Evolutionary conservation across 768 basidiomycete species (phyloP).

Genomic region (Kwoniella heveanensis): DNA sequence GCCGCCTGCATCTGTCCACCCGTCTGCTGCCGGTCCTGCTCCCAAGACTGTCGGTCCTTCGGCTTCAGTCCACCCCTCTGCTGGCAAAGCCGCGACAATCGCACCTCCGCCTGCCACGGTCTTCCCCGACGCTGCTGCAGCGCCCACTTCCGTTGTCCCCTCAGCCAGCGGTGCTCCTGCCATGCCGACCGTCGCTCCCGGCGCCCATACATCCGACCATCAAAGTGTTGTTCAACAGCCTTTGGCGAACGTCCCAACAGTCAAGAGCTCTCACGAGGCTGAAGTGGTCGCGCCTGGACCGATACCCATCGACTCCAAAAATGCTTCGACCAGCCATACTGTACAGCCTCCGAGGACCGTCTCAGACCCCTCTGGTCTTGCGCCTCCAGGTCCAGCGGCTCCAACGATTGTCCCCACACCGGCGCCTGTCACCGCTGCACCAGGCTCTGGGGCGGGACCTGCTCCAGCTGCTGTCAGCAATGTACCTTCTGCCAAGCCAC

Average conservation of each 20-base stretch:
- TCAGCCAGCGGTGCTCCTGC: conserved; percentile 8
- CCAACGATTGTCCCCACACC: conserved; percentile 3
- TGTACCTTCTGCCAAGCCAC: conserved; percentile 13
- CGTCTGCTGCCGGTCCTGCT: conserved; percentile 12
- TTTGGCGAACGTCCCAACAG: conserved; percentile 15
- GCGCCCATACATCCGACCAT: conserved; percentile 17
- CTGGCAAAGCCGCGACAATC: conserved; percentile 3
- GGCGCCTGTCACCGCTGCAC: conserved; percentile 18
- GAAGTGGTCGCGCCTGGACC: conserved; percentile 12
- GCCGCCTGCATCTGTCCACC: conserved; percentile 15
- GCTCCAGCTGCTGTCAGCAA: neutral
- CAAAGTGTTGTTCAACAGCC: conserved; percentile 6
- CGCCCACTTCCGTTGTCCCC: conserved; percentile 3
- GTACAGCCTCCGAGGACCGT: conserved; percentile 7
- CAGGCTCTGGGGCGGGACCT: too few relatives aligned
- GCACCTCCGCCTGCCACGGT: conserved; percentile 2
- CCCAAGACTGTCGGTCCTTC: conserved; percentile 16
- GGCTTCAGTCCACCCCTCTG: conserved; percentile 19
- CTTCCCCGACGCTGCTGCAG: conserved; percentile 6
- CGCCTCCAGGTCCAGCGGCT: neutral
- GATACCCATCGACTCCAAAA: conserved; percentile 13
- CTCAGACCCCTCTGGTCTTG: conserved; percentile 12
- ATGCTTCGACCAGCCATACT: conserved; percentile 10
- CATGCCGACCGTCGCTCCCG: conserved; percentile 9
- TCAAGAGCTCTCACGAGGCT: conserved; percentile 5